These are phyloP conservation scores for Ophiostoma perfectum DNA, from an alignment of 2,329 filamentous ascomycete species.

Conservation along the genomic window DNA sequence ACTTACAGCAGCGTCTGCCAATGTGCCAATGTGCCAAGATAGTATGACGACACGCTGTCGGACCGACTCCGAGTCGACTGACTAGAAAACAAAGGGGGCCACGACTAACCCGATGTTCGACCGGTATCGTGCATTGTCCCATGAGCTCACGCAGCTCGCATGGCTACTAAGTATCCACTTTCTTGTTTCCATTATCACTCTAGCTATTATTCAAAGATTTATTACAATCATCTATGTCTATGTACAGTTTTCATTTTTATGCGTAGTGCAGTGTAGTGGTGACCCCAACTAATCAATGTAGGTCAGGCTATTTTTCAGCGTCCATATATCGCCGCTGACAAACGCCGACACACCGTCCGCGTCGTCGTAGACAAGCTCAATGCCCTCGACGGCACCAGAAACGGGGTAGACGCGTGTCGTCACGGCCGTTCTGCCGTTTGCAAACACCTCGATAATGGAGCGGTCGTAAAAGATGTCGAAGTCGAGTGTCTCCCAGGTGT, in stretches of 20 bases:
- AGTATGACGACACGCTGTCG: constrained; percentile 6
- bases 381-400: constrained; percentile 1
- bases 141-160: neutral
- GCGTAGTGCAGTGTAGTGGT: neutral
- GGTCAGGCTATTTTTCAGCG: neutral
- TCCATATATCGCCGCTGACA: neutral
- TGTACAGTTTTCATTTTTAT: neutral
- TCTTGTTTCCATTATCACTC: neutral
- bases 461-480: constrained; percentile 40
- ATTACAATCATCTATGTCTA: neutral
- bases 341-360: neutral
- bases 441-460: constrained; percentile 42
- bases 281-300: neutral
- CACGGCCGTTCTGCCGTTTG: constrained; percentile 40
- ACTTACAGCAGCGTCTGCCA: neutral
- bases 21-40: neutral
- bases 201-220: neutral
- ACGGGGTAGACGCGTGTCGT: constrained; percentile 36
- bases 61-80: neutral
- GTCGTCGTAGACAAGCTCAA: constrained; percentile 9
- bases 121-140: neutral
- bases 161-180: neutral
- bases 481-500: constrained; percentile 34
- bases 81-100: neutral
- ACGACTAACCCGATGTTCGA: neutral